phyloP scores from a whole-genome alignment of 164 flowering plant genomes.

The Chimonanthus praecox region DNA sequence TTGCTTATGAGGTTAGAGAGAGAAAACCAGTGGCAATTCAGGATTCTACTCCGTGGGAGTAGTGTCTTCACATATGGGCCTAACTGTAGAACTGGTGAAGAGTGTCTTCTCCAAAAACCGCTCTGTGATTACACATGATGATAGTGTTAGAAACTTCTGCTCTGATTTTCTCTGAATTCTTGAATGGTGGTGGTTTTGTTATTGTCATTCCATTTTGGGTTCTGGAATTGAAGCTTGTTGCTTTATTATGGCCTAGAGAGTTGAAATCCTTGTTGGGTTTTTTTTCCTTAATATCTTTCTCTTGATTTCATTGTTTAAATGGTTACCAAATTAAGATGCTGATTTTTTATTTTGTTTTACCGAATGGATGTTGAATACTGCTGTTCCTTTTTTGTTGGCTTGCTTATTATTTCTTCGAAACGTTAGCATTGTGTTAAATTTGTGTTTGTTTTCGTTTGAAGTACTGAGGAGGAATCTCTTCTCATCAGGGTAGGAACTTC shows the following conservation, averaged over 20 bases:
- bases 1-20: not conserved
- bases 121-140: slow-evolving; percentile 29
- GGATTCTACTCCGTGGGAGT: slow-evolving; percentile 1
- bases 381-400: not conserved
- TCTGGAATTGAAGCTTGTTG: not conserved
- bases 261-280: slow-evolving; percentile 8
- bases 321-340: not conserved
- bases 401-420: not conserved
- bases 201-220: not conserved
- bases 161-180: slow-evolving; percentile 2
- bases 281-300: not conserved
- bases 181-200: not conserved
- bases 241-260: not conserved
- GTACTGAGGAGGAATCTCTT: not conserved
- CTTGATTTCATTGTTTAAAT: not conserved
- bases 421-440: not conserved
- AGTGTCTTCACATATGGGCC: slow-evolving; percentile 41
- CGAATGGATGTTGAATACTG: not conserved
- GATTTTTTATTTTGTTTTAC: not conserved
- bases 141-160: slow-evolving; percentile 27
- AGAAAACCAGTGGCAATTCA: slow-evolving; percentile 22
- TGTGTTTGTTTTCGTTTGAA: not conserved
- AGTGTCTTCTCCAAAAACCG: slow-evolving; percentile 61
- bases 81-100: slow-evolving; percentile 57
- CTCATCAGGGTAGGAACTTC: slow-evolving; percentile 33